Evolutionary conservation across 192 early-diverging fungal genomes (phyloP).

Genomic region (Piromyces sp.): DNA sequence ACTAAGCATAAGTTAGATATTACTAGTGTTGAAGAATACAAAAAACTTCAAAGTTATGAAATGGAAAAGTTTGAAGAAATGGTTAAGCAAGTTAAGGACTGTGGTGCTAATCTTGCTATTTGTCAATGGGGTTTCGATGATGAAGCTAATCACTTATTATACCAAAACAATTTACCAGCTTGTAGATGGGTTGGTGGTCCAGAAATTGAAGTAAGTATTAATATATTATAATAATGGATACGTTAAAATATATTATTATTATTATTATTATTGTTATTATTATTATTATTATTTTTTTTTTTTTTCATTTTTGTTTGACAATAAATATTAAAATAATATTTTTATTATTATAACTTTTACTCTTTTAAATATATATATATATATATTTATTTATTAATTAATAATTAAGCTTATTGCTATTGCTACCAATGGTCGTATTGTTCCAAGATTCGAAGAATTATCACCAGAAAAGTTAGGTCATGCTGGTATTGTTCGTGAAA

Average conservation of each 20-base stretch:
- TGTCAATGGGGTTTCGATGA: conserved; percentile 99
- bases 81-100: conserved; percentile 93
- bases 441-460: conserved; percentile 97
- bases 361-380: too few species aligned
- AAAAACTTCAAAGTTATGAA: conserved; percentile 91
- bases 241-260: too few species aligned
- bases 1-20: conserved; percentile 99
- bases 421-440: conserved; percentile 98
- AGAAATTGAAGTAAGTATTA: conserved; percentile 68
- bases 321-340: too few species aligned
- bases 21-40: conserved; percentile 92
- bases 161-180: conserved; percentile 93
- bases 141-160: conserved; percentile 95
- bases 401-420: conserved; percentile 76
- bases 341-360: too few species aligned
- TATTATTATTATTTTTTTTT: too few species aligned
- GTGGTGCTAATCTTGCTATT: conserved; percentile 92
- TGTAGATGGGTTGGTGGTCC: conserved; percentile 99
- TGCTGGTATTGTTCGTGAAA: conserved; percentile 86
- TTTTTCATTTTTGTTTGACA: too few species aligned
- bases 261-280: too few species aligned
- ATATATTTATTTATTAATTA: too few species aligned
- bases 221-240: too few species aligned
- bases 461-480: conserved; percentile 69
- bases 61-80: conserved; percentile 90